phyloP scores from a whole-genome alignment of 257 asterid species.

The Buddleja alternifolia region DNA sequence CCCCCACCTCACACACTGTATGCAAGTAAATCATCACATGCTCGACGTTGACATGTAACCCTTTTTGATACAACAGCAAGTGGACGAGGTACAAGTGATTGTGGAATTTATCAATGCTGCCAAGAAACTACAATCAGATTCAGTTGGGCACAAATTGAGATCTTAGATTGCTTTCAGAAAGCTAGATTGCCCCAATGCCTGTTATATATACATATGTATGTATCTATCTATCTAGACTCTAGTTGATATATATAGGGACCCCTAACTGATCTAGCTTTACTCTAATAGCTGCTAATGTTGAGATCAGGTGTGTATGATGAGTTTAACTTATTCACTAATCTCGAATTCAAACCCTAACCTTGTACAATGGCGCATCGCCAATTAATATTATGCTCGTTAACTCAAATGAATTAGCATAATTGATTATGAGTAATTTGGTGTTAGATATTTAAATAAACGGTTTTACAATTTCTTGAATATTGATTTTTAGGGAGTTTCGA shows the following conservation, averaged over 20 bases:
- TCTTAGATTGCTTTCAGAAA: slow-evolving; percentile 32
- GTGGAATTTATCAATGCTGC: slow-evolving; percentile 82
- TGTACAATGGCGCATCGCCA: slow-evolving; percentile 27
- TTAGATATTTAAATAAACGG: too few species aligned
- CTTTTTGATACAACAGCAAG: slow-evolving; percentile 50
- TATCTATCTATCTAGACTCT: too few species aligned
- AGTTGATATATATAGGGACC: slow-evolving; percentile 31
- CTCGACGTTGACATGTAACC: not conserved
- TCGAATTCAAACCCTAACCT: slow-evolving; percentile 52
- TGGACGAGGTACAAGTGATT: slow-evolving; percentile 84
- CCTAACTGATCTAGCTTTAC: slow-evolving; percentile 48
- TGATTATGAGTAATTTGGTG: too few species aligned
- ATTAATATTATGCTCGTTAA: slow-evolving; percentile 27
- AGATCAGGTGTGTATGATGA: slow-evolving; percentile 46
- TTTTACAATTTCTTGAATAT: too few species aligned
- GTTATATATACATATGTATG: slow-evolving; percentile 45
- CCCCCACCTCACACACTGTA: not conserved
- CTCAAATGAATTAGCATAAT: not conserved
- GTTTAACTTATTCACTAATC: slow-evolving; percentile 23
- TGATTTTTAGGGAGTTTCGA: too few species aligned
- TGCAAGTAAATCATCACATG: slow-evolving; percentile 3
- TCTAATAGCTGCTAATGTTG: slow-evolving; percentile 56
- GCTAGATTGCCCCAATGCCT: slow-evolving; percentile 23
- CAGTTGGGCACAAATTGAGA: slow-evolving; percentile 46
- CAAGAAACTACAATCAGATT: slow-evolving; percentile 63